A percentile compares a stretch with the other conserved stretches of the same genome.
Conservation (phyloP, 495 filamentous ascomycete species). For the Tuber microsphaerosporum region DNA sequence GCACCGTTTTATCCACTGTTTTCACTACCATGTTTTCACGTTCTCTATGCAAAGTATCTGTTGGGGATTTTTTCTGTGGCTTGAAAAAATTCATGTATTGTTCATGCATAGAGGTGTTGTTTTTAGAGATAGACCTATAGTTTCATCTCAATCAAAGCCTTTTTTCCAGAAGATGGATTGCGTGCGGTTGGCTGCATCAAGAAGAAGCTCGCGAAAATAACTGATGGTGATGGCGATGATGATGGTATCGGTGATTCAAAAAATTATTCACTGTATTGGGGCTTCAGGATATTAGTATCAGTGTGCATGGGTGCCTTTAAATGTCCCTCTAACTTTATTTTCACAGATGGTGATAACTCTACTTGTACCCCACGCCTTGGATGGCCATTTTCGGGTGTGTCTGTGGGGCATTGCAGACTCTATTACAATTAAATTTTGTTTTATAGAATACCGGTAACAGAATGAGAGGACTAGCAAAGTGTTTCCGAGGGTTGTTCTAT, state of each 20-base stretch:
- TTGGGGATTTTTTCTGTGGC: background rate
- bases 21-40: background rate
- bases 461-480: too few relatives aligned
- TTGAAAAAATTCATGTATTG: constrained; percentile 1
- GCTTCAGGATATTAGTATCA: background rate
- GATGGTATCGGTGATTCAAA: background rate
- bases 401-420: background rate
- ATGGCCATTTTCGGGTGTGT: too few relatives aligned
- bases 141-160: background rate
- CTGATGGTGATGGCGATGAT: background rate
- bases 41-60: background rate
- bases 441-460: too few relatives aligned
- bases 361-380: too few relatives aligned
- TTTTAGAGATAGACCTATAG: background rate
- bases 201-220: background rate
- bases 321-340: too few relatives aligned
- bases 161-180: background rate
- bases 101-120: background rate
- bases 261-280: background rate
- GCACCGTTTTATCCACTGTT: background rate
- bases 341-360: too few relatives aligned
- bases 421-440: too few relatives aligned
- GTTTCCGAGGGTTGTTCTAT: too few relatives aligned
- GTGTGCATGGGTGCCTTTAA: too few relatives aligned
- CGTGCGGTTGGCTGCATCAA: background rate